Evolutionary conservation across 1,139 yeast genomes (phyloP).

Genomic region (Kurtzmaniella natalensis): DNA sequence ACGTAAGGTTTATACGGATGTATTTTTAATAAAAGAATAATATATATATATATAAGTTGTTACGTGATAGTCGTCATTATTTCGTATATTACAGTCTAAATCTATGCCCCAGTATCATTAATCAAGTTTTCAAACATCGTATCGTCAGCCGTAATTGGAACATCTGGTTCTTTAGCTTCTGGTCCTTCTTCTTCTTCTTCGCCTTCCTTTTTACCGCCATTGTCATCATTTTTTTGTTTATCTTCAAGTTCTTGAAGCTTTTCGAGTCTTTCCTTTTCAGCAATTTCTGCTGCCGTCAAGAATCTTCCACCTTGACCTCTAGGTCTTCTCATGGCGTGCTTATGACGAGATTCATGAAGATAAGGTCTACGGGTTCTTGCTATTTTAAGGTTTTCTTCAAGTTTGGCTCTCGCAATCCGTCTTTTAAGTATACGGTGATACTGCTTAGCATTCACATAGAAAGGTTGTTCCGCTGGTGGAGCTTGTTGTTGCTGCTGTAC

Average conservation of each 20-base stretch:
- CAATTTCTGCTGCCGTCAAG: conserved; percentile 94
- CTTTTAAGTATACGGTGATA: conserved; percentile 92
- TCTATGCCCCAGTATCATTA: conserved; percentile 6
- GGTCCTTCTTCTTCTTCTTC: conserved; percentile 1
- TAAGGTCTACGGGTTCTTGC: conserved; percentile 93
- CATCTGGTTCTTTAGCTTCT: neutral
- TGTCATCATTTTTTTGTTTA: conserved; percentile 10
- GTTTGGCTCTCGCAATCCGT: conserved; percentile 86
- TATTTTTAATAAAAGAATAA: no score
- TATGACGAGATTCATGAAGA: conserved; percentile 94
- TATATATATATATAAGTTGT: neutral
- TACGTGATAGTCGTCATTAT: neutral
- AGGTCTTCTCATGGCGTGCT: conserved; percentile 99
- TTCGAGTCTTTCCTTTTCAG: conserved; percentile 67
- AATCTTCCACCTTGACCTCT: conserved; percentile 99
- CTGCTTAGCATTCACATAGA: conserved; percentile 96
- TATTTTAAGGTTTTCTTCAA: conserved; percentile 82
- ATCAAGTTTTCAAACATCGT: conserved; percentile 15
- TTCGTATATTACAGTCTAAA: conserved; percentile 5
- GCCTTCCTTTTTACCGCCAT: conserved; percentile 4
- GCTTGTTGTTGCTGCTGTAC: neutral
- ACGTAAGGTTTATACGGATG: no score
- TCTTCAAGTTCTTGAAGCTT: conserved; percentile 40
- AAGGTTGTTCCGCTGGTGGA: conserved; percentile 71
- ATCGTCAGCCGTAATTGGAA: conserved; percentile 10